Base-by-base conservation (phyloP, 2,329 filamentous ascomycete genomes). In the Diplodia scrobiculata region DNA sequence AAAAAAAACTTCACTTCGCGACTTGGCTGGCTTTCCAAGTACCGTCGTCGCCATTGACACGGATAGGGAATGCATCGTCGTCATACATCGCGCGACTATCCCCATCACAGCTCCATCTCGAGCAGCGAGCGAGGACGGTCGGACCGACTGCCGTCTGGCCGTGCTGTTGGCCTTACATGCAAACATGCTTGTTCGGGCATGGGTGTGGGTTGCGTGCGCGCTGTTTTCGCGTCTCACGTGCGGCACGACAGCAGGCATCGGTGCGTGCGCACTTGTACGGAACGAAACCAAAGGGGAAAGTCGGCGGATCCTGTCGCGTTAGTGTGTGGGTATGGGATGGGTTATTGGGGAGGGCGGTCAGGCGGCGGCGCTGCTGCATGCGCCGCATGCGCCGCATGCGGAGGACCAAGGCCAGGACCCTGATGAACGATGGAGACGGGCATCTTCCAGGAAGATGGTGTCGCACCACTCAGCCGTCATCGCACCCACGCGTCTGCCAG, bases 111-210 rank as follows among this genome's bases (percentile, higher is more conserved):
- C 34, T 45, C 54, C 54, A 58, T 45, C 25, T 11, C 21, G 13
- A 54, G 54, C 27, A 60, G 55, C 19, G 34, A 47, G 25, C 10
- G 54, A 29, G 54, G 21, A 13, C 13, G 19, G 19, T 62, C 58
- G 58, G 58, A 50, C 58, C 58, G 58, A 62, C 58, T 62, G 13
- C 5, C 9, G 41, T 13, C 11, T 19, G 58, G 45, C 54, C 27
- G 58, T 62, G 58, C 41, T 50, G 58, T 36, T 50, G 58, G 58
- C 58, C 58, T 62, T n/a, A 62, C 58, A 50, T 45, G 48, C 58
- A 36, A 62, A 62, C 27, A 62, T 36, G 41, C 45, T 41, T 50
- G 29, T 34, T 38, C 45, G 45, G 45, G 45, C 41, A 45, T 45
- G n/a, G 21, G 29, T 17, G 51, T 51, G 19, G 53, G 36, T 32